These are phyloP conservation scores for Trypanosoma avium DNA, from an alignment of 208 protist species.

Conservation along the genomic window DNA sequence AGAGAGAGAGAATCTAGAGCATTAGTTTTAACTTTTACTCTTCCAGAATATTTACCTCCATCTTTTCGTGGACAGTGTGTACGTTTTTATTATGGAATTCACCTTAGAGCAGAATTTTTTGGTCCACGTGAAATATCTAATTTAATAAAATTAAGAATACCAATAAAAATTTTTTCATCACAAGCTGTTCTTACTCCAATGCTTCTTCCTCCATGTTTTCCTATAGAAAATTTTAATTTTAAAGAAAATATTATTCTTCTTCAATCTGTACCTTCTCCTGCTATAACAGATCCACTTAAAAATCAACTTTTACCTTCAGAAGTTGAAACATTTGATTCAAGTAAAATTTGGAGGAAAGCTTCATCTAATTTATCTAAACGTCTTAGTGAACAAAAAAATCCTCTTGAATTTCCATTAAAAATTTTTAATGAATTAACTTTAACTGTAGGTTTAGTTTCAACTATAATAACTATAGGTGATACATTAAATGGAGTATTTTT, in stretches of 20 bases:
- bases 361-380: constrained; percentile 17
- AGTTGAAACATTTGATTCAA: constrained; percentile 28
- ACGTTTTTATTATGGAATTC: constrained; percentile 26
- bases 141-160: constrained; percentile 6
- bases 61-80: constrained; percentile 41
- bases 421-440: constrained; percentile 24
- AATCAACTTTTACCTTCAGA: constrained; percentile 28
- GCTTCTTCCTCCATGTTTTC: constrained; percentile 33
- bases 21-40: constrained; percentile 30
- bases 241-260: constrained; percentile 27
- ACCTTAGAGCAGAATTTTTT: constrained; percentile 4
- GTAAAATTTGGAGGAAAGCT: constrained; percentile 17
- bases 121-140: not conserved
- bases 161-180: constrained; percentile 19
- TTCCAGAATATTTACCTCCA: constrained; percentile 52
- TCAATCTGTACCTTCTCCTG: constrained; percentile 30
- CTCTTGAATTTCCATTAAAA: constrained; percentile 33
- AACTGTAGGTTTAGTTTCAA: constrained; percentile 34
- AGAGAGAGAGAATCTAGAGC: constrained; percentile 25
- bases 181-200: constrained; percentile 16
- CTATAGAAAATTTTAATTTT: constrained; percentile 32
- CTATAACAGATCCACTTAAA: constrained; percentile 32
- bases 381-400: constrained; percentile 26
- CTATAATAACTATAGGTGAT: constrained; percentile 36
- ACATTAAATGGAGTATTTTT: constrained; percentile 41